These are phyloP conservation scores for Hydnomerulius pinastri DNA, from an alignment of 768 basidiomycete genomes.

Conservation along the genomic window DNA sequence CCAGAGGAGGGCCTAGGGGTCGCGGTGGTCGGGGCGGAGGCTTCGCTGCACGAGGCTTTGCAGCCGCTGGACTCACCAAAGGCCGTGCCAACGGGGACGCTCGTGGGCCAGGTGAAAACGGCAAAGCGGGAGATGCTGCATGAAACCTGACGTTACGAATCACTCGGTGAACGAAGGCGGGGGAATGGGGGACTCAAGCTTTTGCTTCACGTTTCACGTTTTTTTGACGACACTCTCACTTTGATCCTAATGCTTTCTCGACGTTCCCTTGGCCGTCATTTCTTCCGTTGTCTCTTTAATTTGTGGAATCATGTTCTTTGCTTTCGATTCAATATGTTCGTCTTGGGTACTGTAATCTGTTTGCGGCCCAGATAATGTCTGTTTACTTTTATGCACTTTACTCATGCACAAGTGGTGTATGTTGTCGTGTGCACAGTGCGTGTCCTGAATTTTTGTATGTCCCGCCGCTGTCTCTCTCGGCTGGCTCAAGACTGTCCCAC, in stretches of 20 bases:
- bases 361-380: conserved; percentile 21
- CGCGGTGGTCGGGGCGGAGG: conserved; percentile 49
- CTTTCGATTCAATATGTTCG: conserved; percentile 22
- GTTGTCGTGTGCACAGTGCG: too few relatives aligned
- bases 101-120: conserved; percentile 30
- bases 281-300: conserved; percentile 17
- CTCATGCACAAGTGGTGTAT: too few relatives aligned
- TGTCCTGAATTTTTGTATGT: too few relatives aligned
- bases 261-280: conserved; percentile 11
- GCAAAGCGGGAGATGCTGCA: conserved; percentile 26
- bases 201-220: conserved; percentile 17
- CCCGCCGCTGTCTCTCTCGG: too few relatives aligned
- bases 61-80: conserved; percentile 65
- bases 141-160: conserved; percentile 16
- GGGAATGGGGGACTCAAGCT: conserved; percentile 16
- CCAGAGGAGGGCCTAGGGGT: conserved; percentile 55
- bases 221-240: conserved; percentile 18
- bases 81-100: conserved; percentile 32
- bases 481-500: too few relatives aligned
- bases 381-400: conserved; percentile 17
- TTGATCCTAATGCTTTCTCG: conserved; percentile 9
- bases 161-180: conserved; percentile 11
- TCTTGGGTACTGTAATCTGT: conserved; percentile 15
- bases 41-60: conserved; percentile 66
- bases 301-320: conserved; percentile 21